These are phyloP conservation scores for Sphagnum magellanicum DNA, from an alignment of 228 moss, liverwort and hornwort species.

Conservation along the genomic window DNA sequence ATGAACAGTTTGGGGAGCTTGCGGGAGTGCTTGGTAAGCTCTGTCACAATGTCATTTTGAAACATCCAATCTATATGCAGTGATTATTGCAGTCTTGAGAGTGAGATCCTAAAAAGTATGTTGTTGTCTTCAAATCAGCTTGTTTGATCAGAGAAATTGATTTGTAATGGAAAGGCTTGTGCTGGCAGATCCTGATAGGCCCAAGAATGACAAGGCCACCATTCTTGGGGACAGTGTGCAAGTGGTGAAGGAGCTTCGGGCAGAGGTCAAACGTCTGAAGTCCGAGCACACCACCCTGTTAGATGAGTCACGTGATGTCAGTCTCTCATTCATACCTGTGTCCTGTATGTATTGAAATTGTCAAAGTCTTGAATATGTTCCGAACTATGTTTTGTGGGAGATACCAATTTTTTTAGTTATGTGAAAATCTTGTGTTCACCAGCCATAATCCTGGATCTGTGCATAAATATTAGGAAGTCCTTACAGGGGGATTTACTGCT, in stretches of 20 bases:
- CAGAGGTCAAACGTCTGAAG: slow-evolving; percentile 90
- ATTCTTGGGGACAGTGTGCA: slow-evolving; percentile 96
- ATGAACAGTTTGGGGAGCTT: slow-evolving; percentile 92
- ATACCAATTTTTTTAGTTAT: too few species aligned
- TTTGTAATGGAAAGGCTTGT: not conserved
- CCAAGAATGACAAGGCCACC: slow-evolving; percentile 98
- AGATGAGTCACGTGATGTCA: slow-evolving; percentile 88
- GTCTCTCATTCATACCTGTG: slow-evolving; percentile 10
- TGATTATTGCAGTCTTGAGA: not conserved
- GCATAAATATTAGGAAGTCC: too few species aligned
- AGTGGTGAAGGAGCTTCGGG: slow-evolving; percentile 75
- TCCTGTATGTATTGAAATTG: too few species aligned
- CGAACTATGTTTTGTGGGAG: too few species aligned
- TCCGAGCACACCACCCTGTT: slow-evolving; percentile 70
- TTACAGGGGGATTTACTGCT: too few species aligned
- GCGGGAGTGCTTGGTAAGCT: slow-evolving; percentile 80
- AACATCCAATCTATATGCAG: not conserved
- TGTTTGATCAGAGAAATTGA: not conserved
- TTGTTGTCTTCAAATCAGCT: too few species aligned
- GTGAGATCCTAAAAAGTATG: not conserved
- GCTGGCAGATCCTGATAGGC: slow-evolving; percentile 86
- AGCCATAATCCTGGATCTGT: too few species aligned
- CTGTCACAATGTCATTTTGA: not conserved
- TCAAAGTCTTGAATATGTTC: too few species aligned
- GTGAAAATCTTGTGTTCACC: too few species aligned